Percentiles rank a stretch among this genome's conserved stretches.
These are phyloP conservation scores for Linum usitatissimum DNA, from an alignment of 345 rosid genomes.

Conservation along the genomic window DNA sequence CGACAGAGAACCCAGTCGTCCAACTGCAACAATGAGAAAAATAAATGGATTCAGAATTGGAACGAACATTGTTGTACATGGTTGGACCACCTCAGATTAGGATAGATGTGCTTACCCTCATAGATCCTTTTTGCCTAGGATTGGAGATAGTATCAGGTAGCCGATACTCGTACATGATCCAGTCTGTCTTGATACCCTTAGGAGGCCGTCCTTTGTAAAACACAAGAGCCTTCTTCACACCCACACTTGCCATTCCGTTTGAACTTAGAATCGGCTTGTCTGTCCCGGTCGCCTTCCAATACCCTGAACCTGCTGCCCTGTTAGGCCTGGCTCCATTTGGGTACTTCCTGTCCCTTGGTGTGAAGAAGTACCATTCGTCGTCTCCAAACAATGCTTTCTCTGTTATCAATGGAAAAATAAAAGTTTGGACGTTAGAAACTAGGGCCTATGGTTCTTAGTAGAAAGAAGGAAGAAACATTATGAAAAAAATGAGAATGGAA, in stretches of 20 bases:
- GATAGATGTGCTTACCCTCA: neutral
- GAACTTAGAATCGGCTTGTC: neutral
- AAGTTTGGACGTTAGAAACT: neutral
- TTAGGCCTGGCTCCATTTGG: slow-evolving; percentile 1
- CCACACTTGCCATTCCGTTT: neutral
- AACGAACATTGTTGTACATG: too few species aligned
- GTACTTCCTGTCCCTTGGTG: slow-evolving; percentile 1
- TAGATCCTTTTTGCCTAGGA: neutral
- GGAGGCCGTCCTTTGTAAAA: slow-evolving; percentile 1
- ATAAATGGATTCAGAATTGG: neutral
- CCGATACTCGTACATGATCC: slow-evolving; percentile 4
- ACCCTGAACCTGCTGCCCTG: slow-evolving; percentile 5
- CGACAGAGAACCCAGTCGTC: slow-evolving; percentile 25
- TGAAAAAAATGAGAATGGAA: neutral
- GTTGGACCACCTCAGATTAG: too few species aligned
- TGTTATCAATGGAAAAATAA: neutral
- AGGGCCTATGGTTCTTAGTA: slow-evolving; percentile 21
- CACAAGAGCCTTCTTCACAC: slow-evolving; percentile 1
- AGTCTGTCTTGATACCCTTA: neutral
- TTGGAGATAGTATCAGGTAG: neutral
- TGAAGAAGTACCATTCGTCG: slow-evolving; percentile 9
- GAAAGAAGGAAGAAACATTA: slow-evolving; percentile 9
- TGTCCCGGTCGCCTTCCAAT: slow-evolving; percentile 11
- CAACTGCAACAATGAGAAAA: slow-evolving; percentile 13
- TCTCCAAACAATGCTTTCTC: neutral